These are phyloP conservation scores for Hypoxylon sp. DNA, from an alignment of 2,329 filamentous ascomycete species.

Conservation along the genomic window DNA sequence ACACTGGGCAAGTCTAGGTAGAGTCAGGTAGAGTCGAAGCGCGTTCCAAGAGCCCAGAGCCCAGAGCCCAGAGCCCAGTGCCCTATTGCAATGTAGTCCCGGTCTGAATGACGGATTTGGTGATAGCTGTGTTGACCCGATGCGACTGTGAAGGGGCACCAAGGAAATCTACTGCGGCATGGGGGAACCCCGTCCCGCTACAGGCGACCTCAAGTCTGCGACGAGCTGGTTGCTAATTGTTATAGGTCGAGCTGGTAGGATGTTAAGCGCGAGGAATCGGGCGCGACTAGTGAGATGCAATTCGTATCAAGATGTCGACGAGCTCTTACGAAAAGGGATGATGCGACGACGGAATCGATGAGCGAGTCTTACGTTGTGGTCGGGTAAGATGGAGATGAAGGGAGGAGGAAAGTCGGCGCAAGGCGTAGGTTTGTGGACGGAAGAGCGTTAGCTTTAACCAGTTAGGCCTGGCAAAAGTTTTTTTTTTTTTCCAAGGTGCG, in stretches of 20 bases:
- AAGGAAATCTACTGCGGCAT: slow-evolving; percentile 29
- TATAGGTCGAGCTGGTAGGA: slow-evolving; percentile 13
- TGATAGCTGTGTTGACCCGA: slow-evolving; percentile 21
- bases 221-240: slow-evolving; percentile 17
- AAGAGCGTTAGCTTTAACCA: slow-evolving; percentile 10
- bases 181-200: slow-evolving; percentile 37
- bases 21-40: slow-evolving; percentile 34
- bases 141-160: slow-evolving; percentile 26
- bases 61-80: too few species aligned
- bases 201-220: slow-evolving; percentile 29
- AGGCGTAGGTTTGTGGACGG: slow-evolving; percentile 6
- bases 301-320: slow-evolving; percentile 18
- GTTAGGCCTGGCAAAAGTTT: slow-evolving; percentile 24
- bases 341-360: not conserved
- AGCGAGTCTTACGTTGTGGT: slow-evolving; percentile 12
- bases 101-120: slow-evolving; percentile 20
- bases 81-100: slow-evolving; percentile 25
- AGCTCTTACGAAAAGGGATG: slow-evolving; percentile 6
- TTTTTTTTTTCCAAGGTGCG: slow-evolving; percentile 27
- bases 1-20: slow-evolving; percentile 42
- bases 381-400: not conserved
- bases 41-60: slow-evolving; percentile 24
- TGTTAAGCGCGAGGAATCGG: not conserved
- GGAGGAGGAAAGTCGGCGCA: slow-evolving; percentile 22
- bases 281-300: slow-evolving; percentile 12